Conservation (phyloP, 768 basidiomycete species). For the Mycena indigotica region DNA sequence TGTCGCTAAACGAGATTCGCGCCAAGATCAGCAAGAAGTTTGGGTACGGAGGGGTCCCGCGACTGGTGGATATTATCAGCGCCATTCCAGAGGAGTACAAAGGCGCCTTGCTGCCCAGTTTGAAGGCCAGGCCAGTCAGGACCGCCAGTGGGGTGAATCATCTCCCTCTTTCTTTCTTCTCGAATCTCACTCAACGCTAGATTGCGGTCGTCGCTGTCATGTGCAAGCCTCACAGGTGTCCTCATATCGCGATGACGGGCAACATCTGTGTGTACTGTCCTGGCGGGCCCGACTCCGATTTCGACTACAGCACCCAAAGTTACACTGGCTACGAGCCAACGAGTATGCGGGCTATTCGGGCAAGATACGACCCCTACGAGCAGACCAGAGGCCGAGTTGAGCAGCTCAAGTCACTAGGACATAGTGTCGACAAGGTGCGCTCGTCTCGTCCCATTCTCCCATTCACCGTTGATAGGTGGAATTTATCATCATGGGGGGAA, state of each 20-base stretch:
- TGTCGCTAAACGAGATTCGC: slow-evolving; percentile 88
- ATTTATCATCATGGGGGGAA: slow-evolving; percentile 97
- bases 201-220: slow-evolving; percentile 99
- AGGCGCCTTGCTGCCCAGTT: slow-evolving; percentile 83
- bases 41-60: slow-evolving; percentile 81
- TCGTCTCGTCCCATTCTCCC: neutral
- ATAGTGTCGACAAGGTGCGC: slow-evolving; percentile 92
- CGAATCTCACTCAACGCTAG: slow-evolving; percentile 38
- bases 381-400: slow-evolving; percentile 95
- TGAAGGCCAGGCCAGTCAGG: slow-evolving; percentile 91
- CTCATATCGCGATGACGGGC: slow-evolving; percentile 99
- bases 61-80: slow-evolving; percentile 96
- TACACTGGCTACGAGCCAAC: slow-evolving; percentile 97
- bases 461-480: too few relatives aligned
- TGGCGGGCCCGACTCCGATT: slow-evolving; percentile 98
- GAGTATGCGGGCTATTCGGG: slow-evolving; percentile 98
- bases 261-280: slow-evolving; percentile 99
- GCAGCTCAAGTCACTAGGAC: slow-evolving; percentile 93
- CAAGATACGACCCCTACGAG: slow-evolving; percentile 93
- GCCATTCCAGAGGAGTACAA: slow-evolving; percentile 98
- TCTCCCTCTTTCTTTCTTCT: neutral
- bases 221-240: slow-evolving; percentile 99
- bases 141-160: slow-evolving; percentile 90
- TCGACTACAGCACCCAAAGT: slow-evolving; percentile 98
- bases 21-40: slow-evolving; percentile 89